A percentile compares a stretch with the other conserved stretches of the same genome.
These are phyloP conservation scores for Termitomyces eurrhizus DNA, from an alignment of 768 basidiomycete genomes.

Conservation along the genomic window DNA sequence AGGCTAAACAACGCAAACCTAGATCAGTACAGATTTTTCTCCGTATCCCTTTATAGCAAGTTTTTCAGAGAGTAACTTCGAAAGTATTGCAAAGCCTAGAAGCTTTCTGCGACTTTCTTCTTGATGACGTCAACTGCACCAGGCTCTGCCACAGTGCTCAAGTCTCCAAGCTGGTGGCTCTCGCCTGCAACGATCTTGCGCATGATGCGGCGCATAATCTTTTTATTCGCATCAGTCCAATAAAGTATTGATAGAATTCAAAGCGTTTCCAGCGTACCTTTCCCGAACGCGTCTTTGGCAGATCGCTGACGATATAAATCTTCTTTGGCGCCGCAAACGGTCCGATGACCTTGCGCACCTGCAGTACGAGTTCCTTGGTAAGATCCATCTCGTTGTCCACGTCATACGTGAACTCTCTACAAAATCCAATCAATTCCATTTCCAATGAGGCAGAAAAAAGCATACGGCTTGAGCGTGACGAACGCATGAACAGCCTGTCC, in stretches of 20 bases:
- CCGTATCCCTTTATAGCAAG: background rate
- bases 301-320: conserved; percentile 75
- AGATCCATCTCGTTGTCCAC: conserved; percentile 64
- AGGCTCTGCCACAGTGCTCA: conserved; percentile 91
- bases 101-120: conserved; percentile 57
- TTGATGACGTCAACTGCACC: conserved; percentile 82
- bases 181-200: conserved; percentile 95
- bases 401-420: conserved; percentile 71
- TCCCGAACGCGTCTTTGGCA: conserved; percentile 93
- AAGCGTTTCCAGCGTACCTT: conserved; percentile 51
- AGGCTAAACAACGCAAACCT: background rate
- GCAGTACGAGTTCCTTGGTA: conserved; percentile 84
- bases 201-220: conserved; percentile 95
- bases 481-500: conserved; percentile 95
- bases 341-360: conserved; percentile 96
- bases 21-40: background rate
- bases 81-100: background rate
- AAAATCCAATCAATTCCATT: background rate
- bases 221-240: background rate
- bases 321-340: conserved; percentile 98
- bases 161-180: conserved; percentile 92
- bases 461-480: conserved; percentile 91
- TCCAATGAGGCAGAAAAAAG: conserved; percentile 8
- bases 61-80: background rate
- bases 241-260: background rate